Conservation (phyloP, 1,284 basidiomycete genomes). For the Ustilago tritici region DNA sequence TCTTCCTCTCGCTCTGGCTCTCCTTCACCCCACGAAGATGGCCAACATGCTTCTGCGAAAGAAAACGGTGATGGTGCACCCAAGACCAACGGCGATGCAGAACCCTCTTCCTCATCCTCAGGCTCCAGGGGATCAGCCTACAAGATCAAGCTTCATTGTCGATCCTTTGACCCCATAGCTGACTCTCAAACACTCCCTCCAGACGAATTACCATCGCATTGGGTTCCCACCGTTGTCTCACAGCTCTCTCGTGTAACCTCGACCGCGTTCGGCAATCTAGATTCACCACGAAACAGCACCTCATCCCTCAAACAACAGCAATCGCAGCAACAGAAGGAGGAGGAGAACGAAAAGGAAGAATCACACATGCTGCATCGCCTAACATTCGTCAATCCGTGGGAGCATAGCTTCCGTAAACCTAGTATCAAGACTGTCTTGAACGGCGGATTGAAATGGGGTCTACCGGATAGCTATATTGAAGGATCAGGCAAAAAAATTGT, state of each 20-base stretch:
- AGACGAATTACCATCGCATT: conserved; percentile 35
- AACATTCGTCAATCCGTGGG: conserved; percentile 56
- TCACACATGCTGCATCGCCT: conserved; percentile 40
- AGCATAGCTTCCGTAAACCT: conserved; percentile 49
- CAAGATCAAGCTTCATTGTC: conserved; percentile 24
- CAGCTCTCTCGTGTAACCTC: conserved; percentile 37
- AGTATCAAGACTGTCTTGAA: conserved; percentile 34
- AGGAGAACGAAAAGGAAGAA: conserved; percentile 14
- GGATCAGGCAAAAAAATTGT: conserved; percentile 24
- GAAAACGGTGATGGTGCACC: neutral
- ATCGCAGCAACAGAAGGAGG: conserved; percentile 1
- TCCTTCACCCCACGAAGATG: conserved; percentile 6
- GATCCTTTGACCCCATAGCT: conserved; percentile 27
- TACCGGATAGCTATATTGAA: conserved; percentile 56
- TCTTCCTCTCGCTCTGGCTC: conserved; percentile 27
- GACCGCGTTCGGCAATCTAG: conserved; percentile 22
- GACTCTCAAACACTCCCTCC: conserved; percentile 25
- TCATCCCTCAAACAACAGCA: conserved; percentile 6
- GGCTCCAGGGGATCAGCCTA: conserved; percentile 10
- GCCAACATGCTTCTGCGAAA: neutral
- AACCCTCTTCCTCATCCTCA: conserved; percentile 1
- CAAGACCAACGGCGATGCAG: conserved; percentile 6
- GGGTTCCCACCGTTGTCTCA: conserved; percentile 34
- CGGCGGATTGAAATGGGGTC: conserved; percentile 60
- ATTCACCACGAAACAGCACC: conserved; percentile 9